A percentile compares a stretch with the other conserved stretches of the same genome.
Conservation (phyloP, 1,284 basidiomycete species). For the Inonotus hispidus region DNA sequence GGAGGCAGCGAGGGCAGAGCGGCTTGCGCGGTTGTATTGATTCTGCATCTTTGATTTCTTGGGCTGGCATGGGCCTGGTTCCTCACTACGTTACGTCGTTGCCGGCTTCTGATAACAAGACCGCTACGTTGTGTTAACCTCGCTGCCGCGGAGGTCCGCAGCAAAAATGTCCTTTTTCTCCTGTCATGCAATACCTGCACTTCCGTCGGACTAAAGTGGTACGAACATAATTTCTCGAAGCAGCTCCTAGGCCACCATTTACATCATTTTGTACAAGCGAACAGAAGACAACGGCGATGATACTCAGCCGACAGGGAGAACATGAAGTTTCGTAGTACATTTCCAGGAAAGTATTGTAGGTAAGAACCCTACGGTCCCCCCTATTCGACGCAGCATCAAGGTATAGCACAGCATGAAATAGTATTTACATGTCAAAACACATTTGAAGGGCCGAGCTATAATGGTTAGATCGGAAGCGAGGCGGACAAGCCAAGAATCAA, state of each 20-base stretch:
- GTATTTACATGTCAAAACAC: not conserved
- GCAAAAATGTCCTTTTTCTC: not conserved
- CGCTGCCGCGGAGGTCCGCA: not conserved
- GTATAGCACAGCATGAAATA: not conserved
- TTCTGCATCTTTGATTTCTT: not conserved
- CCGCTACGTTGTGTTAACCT: not conserved
- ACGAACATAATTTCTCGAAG: too few relatives aligned
- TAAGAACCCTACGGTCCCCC: not conserved
- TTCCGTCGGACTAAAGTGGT: not conserved
- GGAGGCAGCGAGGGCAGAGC: not conserved
- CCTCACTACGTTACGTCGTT: not conserved
- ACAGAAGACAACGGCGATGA: not conserved
- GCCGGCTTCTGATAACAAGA: not conserved
- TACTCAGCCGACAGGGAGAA: not conserved
- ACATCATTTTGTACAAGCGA: not conserved
- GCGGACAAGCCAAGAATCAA: slow-evolving; percentile 23
- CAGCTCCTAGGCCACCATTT: not conserved
- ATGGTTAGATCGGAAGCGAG: not conserved
- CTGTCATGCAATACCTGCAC: not conserved
- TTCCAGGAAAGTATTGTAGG: not conserved
- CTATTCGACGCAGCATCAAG: not conserved
- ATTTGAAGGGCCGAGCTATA: not conserved
- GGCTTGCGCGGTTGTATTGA: not conserved
- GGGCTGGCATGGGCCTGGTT: not conserved
- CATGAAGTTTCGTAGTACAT: not conserved